phyloP scores from a whole-genome alignment of 164 flowering plant species.

The Stephania yunnanensis region DNA sequence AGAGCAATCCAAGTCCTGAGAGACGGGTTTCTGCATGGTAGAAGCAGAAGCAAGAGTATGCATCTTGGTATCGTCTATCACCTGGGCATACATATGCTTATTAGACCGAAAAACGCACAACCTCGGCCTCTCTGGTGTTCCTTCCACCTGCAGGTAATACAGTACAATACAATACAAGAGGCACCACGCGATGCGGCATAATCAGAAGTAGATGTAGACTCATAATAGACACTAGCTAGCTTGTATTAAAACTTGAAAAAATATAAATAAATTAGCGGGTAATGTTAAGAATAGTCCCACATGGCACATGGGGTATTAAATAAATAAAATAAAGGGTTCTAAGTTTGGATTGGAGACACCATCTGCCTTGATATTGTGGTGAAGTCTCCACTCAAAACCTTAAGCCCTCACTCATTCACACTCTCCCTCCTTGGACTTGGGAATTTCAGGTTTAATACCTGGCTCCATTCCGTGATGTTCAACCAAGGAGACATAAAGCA shows the following conservation, averaged over 20 bases:
- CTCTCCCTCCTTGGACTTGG: too few species aligned
- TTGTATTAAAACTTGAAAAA: not conserved
- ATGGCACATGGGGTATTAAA: too few species aligned
- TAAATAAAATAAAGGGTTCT: too few species aligned
- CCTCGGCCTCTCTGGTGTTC: slow-evolving; percentile 93
- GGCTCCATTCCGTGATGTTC: too few species aligned
- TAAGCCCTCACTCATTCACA: too few species aligned
- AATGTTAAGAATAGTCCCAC: not conserved
- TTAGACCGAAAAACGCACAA: slow-evolving; percentile 84
- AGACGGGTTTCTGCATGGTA: slow-evolving; percentile 75
- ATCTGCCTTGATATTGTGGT: too few species aligned
- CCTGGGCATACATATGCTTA: slow-evolving; percentile 89
- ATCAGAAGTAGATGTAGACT: not conserved
- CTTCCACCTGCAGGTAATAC: slow-evolving; percentile 54
- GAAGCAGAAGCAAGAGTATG: slow-evolving; percentile 94
- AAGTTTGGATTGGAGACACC: too few species aligned
- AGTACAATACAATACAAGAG: slow-evolving; percentile 10
- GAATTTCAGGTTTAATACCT: too few species aligned
- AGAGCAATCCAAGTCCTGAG: slow-evolving; percentile 57
- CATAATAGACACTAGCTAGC: too few species aligned
- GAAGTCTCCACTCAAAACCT: too few species aligned
- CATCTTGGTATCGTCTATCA: slow-evolving; percentile 95
- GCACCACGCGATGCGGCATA: not conserved
- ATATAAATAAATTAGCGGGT: not conserved
- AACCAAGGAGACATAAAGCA: too few species aligned